Percentiles rank a stretch among this genome's conserved stretches.
These are phyloP conservation scores for Chaetoceros tenuissimus DNA, from an alignment of 108 stramenopile genomes.

Conservation along the genomic window DNA sequence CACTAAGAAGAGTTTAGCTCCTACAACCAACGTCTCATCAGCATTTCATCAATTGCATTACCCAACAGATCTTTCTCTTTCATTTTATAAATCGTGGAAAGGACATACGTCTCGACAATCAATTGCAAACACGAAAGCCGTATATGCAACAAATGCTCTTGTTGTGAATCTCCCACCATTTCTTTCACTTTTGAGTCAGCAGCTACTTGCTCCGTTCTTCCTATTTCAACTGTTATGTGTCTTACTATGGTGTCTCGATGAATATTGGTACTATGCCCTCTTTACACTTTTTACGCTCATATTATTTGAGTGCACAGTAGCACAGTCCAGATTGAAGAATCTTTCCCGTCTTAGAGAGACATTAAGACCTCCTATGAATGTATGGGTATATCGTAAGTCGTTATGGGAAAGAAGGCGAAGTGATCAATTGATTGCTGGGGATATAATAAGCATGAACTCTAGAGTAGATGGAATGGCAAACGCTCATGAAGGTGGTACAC, in stretches of 20 bases:
- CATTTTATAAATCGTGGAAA: conserved; percentile 51
- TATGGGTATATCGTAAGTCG: conserved; percentile 36
- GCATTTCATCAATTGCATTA: conserved; percentile 56
- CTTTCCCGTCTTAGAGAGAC: conserved; percentile 76
- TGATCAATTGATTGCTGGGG: conserved; percentile 84
- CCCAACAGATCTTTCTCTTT: conserved; percentile 56
- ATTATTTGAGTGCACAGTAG: conserved; percentile 89
- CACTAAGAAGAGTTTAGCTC: background rate
- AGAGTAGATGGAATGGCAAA: conserved; percentile 2
- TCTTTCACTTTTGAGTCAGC: conserved; percentile 74
- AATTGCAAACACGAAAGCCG: conserved; percentile 16
- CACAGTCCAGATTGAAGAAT: conserved; percentile 70
- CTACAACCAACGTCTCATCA: too few relatives aligned
- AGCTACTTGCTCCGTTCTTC: conserved; percentile 92
- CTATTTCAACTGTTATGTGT: conserved; percentile 98
- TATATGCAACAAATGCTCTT: conserved; percentile 82
- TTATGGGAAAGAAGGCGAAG: conserved; percentile 58
- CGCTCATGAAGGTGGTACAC: conserved; percentile 20
- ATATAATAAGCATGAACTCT: conserved; percentile 67
- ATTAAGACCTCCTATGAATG: conserved; percentile 5
- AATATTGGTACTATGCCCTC: conserved; percentile 97
- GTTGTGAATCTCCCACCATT: conserved; percentile 85
- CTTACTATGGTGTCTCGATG: conserved; percentile 92
- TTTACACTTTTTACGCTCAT: conserved; percentile 89
- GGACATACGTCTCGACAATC: conserved; percentile 30